phyloP scores from a whole-genome alignment of 805 yeast genomes.

The Maudiozyma bulderi region DNA sequence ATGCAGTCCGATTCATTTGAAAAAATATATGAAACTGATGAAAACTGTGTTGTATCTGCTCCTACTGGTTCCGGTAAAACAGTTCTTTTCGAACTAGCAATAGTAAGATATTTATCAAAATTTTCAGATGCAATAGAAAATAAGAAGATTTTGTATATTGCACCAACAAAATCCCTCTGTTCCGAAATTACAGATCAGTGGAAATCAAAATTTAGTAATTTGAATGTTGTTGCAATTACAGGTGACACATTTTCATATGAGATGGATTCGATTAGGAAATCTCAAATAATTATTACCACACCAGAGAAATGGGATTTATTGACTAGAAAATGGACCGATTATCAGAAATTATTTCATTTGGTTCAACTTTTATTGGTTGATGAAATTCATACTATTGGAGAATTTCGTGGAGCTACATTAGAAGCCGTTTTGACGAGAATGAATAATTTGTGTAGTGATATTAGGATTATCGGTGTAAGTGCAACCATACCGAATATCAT shows the following conservation, averaged over 20 bases:
- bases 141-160: slow-evolving; percentile 37
- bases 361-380: slow-evolving; percentile 39
- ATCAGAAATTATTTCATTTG: slow-evolving; percentile 31
- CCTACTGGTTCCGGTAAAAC: slow-evolving; percentile 59
- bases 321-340: slow-evolving; percentile 43
- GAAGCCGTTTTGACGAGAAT: slow-evolving; percentile 42
- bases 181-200: slow-evolving; percentile 41
- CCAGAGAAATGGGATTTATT: slow-evolving; percentile 57
- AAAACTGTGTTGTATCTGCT: slow-evolving; percentile 41
- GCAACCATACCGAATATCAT: slow-evolving; percentile 46
- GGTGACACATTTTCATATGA: slow-evolving; percentile 43
- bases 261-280: slow-evolving; percentile 36
- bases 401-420: slow-evolving; percentile 39
- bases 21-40: slow-evolving; percentile 26
- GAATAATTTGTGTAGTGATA: slow-evolving; percentile 30
- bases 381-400: slow-evolving; percentile 40
- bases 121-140: slow-evolving; percentile 7
- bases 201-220: slow-evolving; percentile 33
- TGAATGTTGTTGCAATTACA: slow-evolving; percentile 43
- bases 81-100: slow-evolving; percentile 44
- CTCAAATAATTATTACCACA: slow-evolving; percentile 46
- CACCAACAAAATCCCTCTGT: slow-evolving; percentile 53
- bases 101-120: slow-evolving; percentile 29
- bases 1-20: slow-evolving; percentile 43
- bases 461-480: slow-evolving; percentile 40